Base-by-base conservation (phyloP, 2,329 filamentous ascomycete genomes). In the Fusarium concolor region DNA sequence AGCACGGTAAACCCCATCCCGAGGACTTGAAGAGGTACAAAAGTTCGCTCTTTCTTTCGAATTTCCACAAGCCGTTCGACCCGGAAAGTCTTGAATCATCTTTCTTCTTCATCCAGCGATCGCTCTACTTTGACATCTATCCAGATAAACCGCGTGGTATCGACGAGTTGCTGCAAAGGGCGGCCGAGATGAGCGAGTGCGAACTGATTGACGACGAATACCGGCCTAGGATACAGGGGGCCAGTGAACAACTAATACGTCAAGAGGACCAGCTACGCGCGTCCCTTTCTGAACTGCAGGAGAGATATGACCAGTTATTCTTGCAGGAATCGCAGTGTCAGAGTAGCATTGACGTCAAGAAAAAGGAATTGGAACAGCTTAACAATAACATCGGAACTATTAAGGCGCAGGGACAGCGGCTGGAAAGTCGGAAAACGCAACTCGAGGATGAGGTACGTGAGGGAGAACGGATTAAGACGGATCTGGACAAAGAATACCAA, bases 41-140 rank as follows among this genome's bases (percentile, higher is more conserved):
- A 14, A 22, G 3, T 12, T 41, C 47, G 1, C 37, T 51, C 26
- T 51, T 51, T 31, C 37, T 51, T 20, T 31, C 22, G 5, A 22
- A 51, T 10, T 8, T 51, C n/a, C 47, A 51, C 26, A 51, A 41
- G 10, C 47, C 47, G 11, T 41, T 41, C 37, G 47, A 51, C 18
- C n/a, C n/a, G 37, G n/a, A 41, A 41, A 17, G 10, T 41, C 37
- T 20, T 41, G 47, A 29, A 20, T 51, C 47, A 31, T 41, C 37
- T 17, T 51, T 51, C 26, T 51, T 51, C 37, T 41, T 51, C 26
- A 51, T n/a, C 26, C 35, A 41, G 4, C 8, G 47, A 22, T 51
- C 47, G 24, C 47, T 51, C 47, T 51, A 51, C 37, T 51, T 51
- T 24, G 47, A 51, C 18, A 51, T 50, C 26, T 45, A 45, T 10